A percentile compares a stretch with the other conserved stretches of the same genome.
phyloP scores from a whole-genome alignment of 129 eudicot species.

The Kitagawia praeruptora region DNA sequence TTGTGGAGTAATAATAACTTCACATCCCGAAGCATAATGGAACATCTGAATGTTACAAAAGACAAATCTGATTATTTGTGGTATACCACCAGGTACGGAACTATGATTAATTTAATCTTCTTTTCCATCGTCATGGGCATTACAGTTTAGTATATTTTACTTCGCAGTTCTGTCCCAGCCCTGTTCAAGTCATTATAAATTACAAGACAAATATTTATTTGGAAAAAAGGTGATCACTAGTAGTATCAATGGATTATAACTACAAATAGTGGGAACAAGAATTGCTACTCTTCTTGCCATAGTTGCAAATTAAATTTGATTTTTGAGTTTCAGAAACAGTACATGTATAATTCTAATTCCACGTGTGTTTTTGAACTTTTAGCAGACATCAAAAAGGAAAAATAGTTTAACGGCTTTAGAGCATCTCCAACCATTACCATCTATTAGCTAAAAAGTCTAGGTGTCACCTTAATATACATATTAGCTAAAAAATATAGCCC shows the following conservation, averaged over 20 bases:
- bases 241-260: neutral
- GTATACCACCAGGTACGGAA: slow-evolving; percentile 74
- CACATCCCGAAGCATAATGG: slow-evolving; percentile 73
- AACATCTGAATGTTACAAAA: slow-evolving; percentile 88
- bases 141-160: neutral
- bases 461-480: no score
- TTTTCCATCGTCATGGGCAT: neutral
- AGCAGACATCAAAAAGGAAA: neutral
- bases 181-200: neutral
- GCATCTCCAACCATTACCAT: no score
- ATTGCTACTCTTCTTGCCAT: neutral
- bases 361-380: neutral
- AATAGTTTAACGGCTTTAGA: neutral
- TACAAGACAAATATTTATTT: neutral
- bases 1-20: slow-evolving; percentile 56
- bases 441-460: no score
- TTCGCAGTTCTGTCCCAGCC: neutral
- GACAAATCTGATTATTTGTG: slow-evolving; percentile 86
- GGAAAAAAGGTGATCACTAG: neutral
- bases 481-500: no score
- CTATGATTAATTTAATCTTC: neutral
- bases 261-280: neutral
- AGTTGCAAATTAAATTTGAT: neutral
- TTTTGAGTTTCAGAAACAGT: neutral
- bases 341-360: neutral